These are phyloP conservation scores for Scorias spongiosa DNA, from an alignment of 2,329 filamentous ascomycete genomes.

Conservation along the genomic window DNA sequence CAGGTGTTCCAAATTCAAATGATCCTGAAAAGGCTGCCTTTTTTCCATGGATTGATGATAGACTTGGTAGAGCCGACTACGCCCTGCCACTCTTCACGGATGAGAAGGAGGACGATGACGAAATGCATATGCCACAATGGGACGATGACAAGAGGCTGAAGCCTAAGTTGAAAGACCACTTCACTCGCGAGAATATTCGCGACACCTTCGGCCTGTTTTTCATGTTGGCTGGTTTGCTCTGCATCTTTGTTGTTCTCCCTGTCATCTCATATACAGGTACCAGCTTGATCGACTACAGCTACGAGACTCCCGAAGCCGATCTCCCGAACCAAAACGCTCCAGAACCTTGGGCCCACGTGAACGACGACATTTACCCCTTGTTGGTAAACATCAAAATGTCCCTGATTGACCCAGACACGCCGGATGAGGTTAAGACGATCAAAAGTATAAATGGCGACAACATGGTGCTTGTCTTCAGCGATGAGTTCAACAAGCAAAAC, in stretches of 20 bases:
- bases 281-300: constrained; percentile 24
- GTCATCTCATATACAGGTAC: constrained; percentile 31
- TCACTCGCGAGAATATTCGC: constrained; percentile 27
- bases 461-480: constrained; percentile 38
- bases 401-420: constrained; percentile 39
- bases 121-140: constrained; percentile 37
- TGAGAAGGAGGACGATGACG: constrained; percentile 38
- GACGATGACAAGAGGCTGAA: constrained; percentile 33
- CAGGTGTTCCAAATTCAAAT: constrained; percentile 14
- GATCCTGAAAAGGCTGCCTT: constrained; percentile 21
- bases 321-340: constrained; percentile 18
- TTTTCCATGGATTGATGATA: constrained; percentile 32
- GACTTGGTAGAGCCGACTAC: constrained; percentile 28
- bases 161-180: constrained; percentile 29
- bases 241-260: constrained; percentile 37
- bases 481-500: constrained; percentile 39
- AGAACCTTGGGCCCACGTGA: constrained; percentile 31
- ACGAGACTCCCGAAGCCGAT: constrained; percentile 25
- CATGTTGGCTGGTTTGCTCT: constrained; percentile 32
- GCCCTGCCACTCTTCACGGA: constrained; percentile 33
- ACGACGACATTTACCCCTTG: constrained; percentile 31
- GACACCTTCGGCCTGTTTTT: constrained; percentile 29
- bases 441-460: constrained; percentile 31
- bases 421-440: constrained; percentile 28
- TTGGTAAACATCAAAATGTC: constrained; percentile 32